phyloP scores from a whole-genome alignment of 2,329 filamentous ascomycete species.

The Diaporthe sp. region DNA sequence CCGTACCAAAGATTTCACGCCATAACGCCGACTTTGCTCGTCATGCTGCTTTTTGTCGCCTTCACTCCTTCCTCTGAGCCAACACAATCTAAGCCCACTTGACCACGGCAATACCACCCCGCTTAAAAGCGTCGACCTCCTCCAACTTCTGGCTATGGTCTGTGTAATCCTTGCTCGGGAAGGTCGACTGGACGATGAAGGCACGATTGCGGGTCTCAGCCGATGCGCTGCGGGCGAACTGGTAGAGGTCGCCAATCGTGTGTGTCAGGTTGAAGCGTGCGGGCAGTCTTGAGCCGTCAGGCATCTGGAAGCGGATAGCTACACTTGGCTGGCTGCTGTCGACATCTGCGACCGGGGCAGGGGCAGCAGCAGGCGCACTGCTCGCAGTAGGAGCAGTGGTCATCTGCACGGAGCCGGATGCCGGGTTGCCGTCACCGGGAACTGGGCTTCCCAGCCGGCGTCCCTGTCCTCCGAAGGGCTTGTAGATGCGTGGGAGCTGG shows the following conservation, averaged over 20 bases:
- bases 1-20: not conserved
- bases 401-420: slow-evolving; percentile 51
- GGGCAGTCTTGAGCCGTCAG: slow-evolving; percentile 82
- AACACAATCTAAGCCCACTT: slow-evolving; percentile 62
- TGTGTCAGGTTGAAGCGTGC: slow-evolving; percentile 86
- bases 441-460: slow-evolving; percentile 84
- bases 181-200: slow-evolving; percentile 86
- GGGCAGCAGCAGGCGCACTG: slow-evolving; percentile 36
- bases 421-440: slow-evolving; percentile 65
- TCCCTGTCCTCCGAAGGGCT: slow-evolving; percentile 80
- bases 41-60: slow-evolving; percentile 1
- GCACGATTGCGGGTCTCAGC: slow-evolving; percentile 68
- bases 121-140: slow-evolving; percentile 75
- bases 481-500: slow-evolving; percentile 80
- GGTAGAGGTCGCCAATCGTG: slow-evolving; percentile 83
- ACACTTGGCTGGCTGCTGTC: slow-evolving; percentile 78
- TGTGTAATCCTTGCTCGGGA: slow-evolving; percentile 84
- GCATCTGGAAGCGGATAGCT: slow-evolving; percentile 82
- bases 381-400: slow-evolving; percentile 48
- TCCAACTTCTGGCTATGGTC: slow-evolving; percentile 73
- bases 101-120: slow-evolving; percentile 75
- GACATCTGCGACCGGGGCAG: slow-evolving; percentile 57
- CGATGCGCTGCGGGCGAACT: slow-evolving; percentile 78
- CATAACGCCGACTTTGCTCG: slow-evolving; percentile 15
- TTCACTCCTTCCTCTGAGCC: not conserved